phyloP scores from a whole-genome alignment of 1,284 basidiomycete species.

The Cutaneotrichosporon sp. region DNA sequence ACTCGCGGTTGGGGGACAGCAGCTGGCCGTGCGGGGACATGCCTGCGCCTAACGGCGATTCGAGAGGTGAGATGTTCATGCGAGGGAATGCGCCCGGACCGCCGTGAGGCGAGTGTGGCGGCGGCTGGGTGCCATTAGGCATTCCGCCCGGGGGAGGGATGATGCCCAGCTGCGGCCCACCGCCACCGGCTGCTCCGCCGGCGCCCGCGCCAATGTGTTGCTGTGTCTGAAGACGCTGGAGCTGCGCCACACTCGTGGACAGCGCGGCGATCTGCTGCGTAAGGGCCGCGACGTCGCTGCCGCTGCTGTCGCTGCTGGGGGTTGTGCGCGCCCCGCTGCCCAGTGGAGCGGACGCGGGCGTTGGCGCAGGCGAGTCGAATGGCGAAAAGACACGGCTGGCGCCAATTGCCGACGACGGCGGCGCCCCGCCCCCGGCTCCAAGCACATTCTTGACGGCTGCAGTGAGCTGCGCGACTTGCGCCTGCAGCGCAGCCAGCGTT shows the following conservation, averaged over 20 bases:
- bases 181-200: not conserved
- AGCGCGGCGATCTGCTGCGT: constrained; percentile 73
- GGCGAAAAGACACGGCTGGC: constrained; percentile 14
- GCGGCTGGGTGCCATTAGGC: constrained; percentile 1
- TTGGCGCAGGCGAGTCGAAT: constrained; percentile 14
- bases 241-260: constrained; percentile 78
- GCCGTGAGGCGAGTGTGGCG: constrained; percentile 1
- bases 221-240: constrained; percentile 45
- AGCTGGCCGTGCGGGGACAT: not conserved
- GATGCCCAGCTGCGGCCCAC: not conserved
- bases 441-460: constrained; percentile 20
- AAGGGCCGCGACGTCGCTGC: constrained; percentile 55
- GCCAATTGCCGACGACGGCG: not conserved
- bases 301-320: not conserved
- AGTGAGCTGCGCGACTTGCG: constrained; percentile 34
- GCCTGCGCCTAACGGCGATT: not conserved
- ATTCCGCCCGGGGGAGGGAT: constrained; percentile 2
- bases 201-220: constrained; percentile 1
- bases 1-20: constrained; percentile 7
- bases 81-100: constrained; percentile 1
- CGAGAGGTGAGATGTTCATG: constrained; percentile 11
- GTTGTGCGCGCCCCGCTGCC: not conserved
- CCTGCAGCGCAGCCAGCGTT: constrained; percentile 29
- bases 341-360: not conserved
- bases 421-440: too few relatives aligned